Percentiles rank a stretch among this genome's conserved stretches.
Conservation (phyloP, 192 early-diverging fungal species). For the Pilaira anomala region DNA sequence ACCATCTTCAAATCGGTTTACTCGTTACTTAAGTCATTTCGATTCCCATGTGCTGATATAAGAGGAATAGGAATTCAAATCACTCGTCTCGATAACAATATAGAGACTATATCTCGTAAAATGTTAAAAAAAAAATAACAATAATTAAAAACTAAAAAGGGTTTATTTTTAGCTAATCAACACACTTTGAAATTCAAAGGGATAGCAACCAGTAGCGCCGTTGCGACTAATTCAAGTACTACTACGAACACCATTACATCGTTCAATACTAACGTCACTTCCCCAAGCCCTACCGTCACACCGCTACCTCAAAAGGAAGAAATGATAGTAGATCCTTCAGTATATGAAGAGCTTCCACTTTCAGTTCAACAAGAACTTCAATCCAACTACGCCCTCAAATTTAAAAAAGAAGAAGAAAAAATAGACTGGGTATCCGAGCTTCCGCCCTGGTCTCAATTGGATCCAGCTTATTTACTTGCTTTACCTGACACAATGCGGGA, state of each 20-base stretch:
- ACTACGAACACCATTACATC: neutral
- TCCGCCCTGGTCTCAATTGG: conserved; percentile 49
- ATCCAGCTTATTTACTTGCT: conserved; percentile 38
- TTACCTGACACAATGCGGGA: conserved; percentile 34
- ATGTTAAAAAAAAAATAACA: neutral
- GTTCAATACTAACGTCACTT: neutral
- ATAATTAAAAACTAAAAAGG: neutral
- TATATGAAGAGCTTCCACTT: conserved; percentile 35
- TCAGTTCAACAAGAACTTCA: conserved; percentile 39
- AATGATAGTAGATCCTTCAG: conserved; percentile 27
- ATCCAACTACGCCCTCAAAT: conserved; percentile 20
- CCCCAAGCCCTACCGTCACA: no score
- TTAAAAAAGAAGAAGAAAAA: conserved; percentile 3
- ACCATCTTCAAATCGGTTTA: conserved; percentile 36
- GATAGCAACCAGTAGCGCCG: no score
- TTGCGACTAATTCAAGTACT: neutral
- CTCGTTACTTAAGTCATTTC: conserved; percentile 38
- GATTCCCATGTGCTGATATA: conserved; percentile 41
- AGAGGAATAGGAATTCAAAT: conserved; percentile 56
- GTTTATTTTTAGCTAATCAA: conserved; percentile 3
- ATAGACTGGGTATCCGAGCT: conserved; percentile 15
- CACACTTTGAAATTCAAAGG: neutral
- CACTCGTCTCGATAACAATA: conserved; percentile 36
- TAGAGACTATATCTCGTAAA: conserved; percentile 1
- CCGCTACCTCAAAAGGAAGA: no score